Conservation (phyloP, 1,139 yeast genomes). For the Yamadazyma diospyri region DNA sequence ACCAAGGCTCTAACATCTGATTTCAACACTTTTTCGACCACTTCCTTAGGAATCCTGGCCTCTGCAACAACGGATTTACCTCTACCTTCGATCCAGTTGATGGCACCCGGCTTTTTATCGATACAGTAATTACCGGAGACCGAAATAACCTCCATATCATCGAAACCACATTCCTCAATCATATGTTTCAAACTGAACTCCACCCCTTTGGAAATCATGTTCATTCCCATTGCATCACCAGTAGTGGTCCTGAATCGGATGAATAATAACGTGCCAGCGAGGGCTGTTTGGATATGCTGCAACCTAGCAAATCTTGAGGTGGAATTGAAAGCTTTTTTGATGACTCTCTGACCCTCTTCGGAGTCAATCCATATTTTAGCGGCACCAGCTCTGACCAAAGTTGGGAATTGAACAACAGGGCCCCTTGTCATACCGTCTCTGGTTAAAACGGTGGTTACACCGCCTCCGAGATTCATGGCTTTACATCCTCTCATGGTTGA, state of each 20-base stretch:
- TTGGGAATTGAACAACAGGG: conserved; percentile 89
- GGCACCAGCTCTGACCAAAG: conserved; percentile 84
- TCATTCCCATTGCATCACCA: conserved; percentile 99
- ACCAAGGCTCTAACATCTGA: conserved; percentile 91
- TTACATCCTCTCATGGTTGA: conserved; percentile 99
- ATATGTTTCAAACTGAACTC: conserved; percentile 80
- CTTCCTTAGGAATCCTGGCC: conserved; percentile 80
- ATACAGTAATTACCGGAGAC: conserved; percentile 97
- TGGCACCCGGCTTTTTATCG: conserved; percentile 96
- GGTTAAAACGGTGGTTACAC: conserved; percentile 86
- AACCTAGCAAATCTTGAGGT: conserved; percentile 96
- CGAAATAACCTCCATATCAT: conserved; percentile 88
- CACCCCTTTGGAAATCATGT: conserved; percentile 98
- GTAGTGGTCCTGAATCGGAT: conserved; percentile 95
- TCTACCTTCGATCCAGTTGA: conserved; percentile 99
- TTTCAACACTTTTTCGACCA: conserved; percentile 78
- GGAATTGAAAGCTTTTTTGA: conserved; percentile 90
- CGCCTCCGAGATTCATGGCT: conserved; percentile 97
- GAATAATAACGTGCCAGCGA: conserved; percentile 89
- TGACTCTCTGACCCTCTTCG: conserved; percentile 79
- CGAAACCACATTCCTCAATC: conserved; percentile 88
- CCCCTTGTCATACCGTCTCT: conserved; percentile 99
- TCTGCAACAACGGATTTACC: conserved; percentile 99
- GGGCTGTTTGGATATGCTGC: conserved; percentile 84
- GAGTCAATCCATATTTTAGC: conserved; percentile 96